These are phyloP conservation scores for Colletotrichum destructivum DNA, from an alignment of 2,329 filamentous ascomycete genomes.

Conservation along the genomic window DNA sequence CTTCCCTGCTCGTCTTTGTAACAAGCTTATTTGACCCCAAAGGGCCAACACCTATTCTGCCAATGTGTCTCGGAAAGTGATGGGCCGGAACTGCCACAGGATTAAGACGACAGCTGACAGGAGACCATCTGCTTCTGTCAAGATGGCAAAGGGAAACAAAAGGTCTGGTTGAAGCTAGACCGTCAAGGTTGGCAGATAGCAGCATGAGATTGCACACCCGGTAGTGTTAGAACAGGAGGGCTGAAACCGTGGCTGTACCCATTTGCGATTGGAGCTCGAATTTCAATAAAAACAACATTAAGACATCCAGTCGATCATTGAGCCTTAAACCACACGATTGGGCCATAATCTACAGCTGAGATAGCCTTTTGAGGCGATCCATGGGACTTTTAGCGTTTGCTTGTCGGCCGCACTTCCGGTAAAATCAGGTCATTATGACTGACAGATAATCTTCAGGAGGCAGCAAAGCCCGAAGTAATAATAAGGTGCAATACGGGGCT, in stretches of 20 bases:
- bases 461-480: too few relatives aligned
- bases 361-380: slow-evolving; percentile 4
- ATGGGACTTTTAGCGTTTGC: background rate
- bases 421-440: background rate
- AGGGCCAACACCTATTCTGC: background rate
- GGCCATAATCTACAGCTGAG: slow-evolving; percentile 12
- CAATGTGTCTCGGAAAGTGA: slow-evolving; percentile 25
- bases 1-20: background rate
- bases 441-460: background rate
- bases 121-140: slow-evolving; percentile 19
- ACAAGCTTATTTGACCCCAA: slow-evolving; percentile 30
- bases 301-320: slow-evolving; percentile 10
- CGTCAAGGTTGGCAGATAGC: background rate
- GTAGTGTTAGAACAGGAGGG: background rate
- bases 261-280: slow-evolving; percentile 3
- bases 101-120: slow-evolving; percentile 39
- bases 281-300: slow-evolving; percentile 3
- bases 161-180: background rate
- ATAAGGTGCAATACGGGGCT: background rate
- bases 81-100: slow-evolving; percentile 14
- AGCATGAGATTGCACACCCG: background rate
- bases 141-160: slow-evolving; percentile 4
- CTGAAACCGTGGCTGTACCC: slow-evolving; percentile 19
- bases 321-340: slow-evolving; percentile 22
- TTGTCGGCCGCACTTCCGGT: background rate